Base-by-base conservation (phyloP, 1,139 yeast genomes). In the Pichia sp. region DNA sequence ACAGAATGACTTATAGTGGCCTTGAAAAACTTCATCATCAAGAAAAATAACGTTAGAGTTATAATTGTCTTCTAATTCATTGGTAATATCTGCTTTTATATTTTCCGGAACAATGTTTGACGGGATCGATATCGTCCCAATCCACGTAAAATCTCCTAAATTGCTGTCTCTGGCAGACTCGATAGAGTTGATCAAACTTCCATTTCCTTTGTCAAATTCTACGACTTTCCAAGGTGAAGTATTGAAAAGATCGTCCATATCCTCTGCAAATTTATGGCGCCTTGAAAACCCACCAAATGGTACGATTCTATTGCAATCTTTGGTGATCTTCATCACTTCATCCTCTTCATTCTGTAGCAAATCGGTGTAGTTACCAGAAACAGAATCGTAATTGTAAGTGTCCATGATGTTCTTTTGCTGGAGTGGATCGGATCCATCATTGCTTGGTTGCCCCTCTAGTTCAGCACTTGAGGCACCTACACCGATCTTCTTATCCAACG, bases 121-220 rank as follows among this genome's bases (percentile, higher is more conserved):
- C 26, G 98, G 96, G 78, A 90, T 85, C 30, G 97, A 95, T 49
- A 88, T 72, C 0, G 96, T 85, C 11, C 99, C 99, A 2, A 92
- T 82, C 96, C 97, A 93, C 57, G 73, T 75, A 50, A 81, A 76
- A 1, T 76, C 73, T 1, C 77, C 74, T 7, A 75, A 72, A 41
- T 79, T 80, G 3, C 59, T 45, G 4, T 72, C 67, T 30, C 73
- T 61, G 0, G 95, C 86, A 8, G 85, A 73, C 51, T 79, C 77
- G n/a, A 93, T 80, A 0, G 98, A 97, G 62, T 93, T 93, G 57
- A 82, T 80, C 63, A 93, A 77, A 4, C 96, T 95, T 29, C 93
- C 96, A 64, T 93, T 93, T 10, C 98, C 97, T 61, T 84, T 83
- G n/a, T 73, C 78, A 49, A 85, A 81, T 15, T 78, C 78, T 4